These are phyloP conservation scores for Diversispora eburnea DNA, from an alignment of 192 early-diverging fungal genomes.

Conservation along the genomic window DNA sequence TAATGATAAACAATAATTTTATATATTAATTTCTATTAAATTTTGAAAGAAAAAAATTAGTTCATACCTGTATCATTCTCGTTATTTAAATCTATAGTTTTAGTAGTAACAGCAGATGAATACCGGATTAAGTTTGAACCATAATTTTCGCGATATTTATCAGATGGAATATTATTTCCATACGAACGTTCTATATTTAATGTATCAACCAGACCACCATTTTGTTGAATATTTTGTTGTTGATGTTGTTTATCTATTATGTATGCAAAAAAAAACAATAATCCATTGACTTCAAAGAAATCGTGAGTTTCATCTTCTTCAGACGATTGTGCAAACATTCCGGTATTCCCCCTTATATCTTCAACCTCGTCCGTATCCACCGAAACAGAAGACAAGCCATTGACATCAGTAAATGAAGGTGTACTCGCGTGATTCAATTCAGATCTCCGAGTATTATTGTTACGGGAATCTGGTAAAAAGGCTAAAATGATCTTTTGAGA, in stretches of 20 bases:
- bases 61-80: neutral
- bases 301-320: slow-evolving; percentile 60
- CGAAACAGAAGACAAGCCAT: slow-evolving; percentile 16
- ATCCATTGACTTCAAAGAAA: slow-evolving; percentile 73
- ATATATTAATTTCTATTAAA: too few species aligned
- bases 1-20: neutral
- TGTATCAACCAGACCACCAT: neutral
- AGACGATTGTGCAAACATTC: neutral
- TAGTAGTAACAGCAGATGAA: neutral
- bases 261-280: slow-evolving; percentile 81
- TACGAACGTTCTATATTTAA: neutral
- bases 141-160: neutral
- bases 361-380: slow-evolving; percentile 34
- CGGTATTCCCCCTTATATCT: slow-evolving; percentile 18
- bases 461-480: slow-evolving; percentile 60
- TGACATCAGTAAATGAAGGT: slow-evolving; percentile 5
- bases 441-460: slow-evolving; percentile 30
- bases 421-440: slow-evolving; percentile 18
- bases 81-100: neutral
- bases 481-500: slow-evolving; percentile 74
- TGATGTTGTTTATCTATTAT: slow-evolving; percentile 26
- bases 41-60: too few species aligned
- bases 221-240: too few species aligned
- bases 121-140: too few species aligned
- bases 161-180: too few species aligned